phyloP scores from a whole-genome alignment of 805 yeast genomes.

The Sugiyamaella chiloensis region DNA sequence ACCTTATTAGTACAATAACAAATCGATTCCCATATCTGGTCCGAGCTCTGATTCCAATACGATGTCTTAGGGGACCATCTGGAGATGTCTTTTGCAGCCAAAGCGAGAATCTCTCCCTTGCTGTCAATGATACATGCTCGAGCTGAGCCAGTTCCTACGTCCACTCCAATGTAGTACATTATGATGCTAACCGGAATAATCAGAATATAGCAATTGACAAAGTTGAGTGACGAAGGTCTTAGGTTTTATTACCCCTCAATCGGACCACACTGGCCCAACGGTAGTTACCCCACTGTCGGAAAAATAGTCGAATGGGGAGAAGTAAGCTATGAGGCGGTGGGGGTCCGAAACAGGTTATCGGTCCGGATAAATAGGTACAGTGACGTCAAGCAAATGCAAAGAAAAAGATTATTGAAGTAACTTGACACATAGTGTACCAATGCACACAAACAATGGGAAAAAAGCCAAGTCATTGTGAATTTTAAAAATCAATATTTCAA shows the following conservation, averaged over 20 bases:
- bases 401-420: too few relatives aligned
- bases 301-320: constrained; percentile 3
- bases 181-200: background rate
- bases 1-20: constrained; percentile 78
- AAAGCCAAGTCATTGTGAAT: too few relatives aligned
- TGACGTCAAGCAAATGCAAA: too few relatives aligned
- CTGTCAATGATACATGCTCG: constrained; percentile 89
- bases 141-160: constrained; percentile 97
- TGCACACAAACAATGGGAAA: too few relatives aligned
- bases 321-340: background rate
- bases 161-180: constrained; percentile 71
- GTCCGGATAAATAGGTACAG: too few relatives aligned
- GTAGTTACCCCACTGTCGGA: constrained; percentile 1
- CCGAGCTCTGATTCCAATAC: constrained; percentile 59
- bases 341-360: background rate
- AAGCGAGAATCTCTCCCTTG: constrained; percentile 67
- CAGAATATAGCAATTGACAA: background rate
- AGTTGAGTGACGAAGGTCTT: background rate
- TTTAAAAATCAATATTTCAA: too few relatives aligned
- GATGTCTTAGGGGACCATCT: constrained; percentile 40
- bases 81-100: constrained; percentile 77
- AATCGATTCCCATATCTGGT: constrained; percentile 85
- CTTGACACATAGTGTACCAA: too few relatives aligned
- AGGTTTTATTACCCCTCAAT: background rate
- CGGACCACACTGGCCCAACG: too few relatives aligned